Conservation (phyloP, 441 rosid genomes). For the Theobroma grandiflorum region DNA sequence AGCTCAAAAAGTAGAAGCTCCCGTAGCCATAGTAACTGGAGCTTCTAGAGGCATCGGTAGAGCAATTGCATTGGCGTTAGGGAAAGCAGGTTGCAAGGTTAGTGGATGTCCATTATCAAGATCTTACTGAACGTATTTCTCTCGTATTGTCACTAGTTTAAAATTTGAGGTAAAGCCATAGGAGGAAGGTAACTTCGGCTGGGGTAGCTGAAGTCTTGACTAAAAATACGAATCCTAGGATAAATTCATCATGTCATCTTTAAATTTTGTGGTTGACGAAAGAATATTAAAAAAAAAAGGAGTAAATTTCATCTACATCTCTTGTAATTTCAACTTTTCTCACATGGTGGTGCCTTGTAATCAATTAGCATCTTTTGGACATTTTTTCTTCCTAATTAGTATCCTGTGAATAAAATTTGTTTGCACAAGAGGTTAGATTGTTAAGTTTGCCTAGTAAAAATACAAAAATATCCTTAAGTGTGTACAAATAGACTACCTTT, state of each 20-base stretch:
- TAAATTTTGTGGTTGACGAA: neutral
- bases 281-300: too few relatives aligned
- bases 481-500: too few relatives aligned
- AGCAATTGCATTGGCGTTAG: conserved; percentile 85
- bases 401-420: too few relatives aligned
- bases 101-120: conserved; percentile 14
- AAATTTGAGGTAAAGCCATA: conserved; percentile 16
- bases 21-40: conserved; percentile 88
- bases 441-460: too few relatives aligned
- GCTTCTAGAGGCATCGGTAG: conserved; percentile 98
- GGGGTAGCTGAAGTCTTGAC: neutral
- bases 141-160: neutral
- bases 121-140: neutral
- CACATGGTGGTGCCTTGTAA: too few relatives aligned
- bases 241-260: neutral
- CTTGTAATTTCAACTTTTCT: too few relatives aligned
- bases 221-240: neutral
- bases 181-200: neutral
- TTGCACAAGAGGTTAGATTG: too few relatives aligned
- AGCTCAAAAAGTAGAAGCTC: conserved; percentile 66
- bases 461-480: too few relatives aligned
- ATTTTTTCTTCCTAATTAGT: too few relatives aligned
- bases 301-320: too few relatives aligned
- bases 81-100: conserved; percentile 96
- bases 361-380: too few relatives aligned